Conservation (phyloP, 805 yeast species). For the Isabelozyma pseudorhagii region DNA sequence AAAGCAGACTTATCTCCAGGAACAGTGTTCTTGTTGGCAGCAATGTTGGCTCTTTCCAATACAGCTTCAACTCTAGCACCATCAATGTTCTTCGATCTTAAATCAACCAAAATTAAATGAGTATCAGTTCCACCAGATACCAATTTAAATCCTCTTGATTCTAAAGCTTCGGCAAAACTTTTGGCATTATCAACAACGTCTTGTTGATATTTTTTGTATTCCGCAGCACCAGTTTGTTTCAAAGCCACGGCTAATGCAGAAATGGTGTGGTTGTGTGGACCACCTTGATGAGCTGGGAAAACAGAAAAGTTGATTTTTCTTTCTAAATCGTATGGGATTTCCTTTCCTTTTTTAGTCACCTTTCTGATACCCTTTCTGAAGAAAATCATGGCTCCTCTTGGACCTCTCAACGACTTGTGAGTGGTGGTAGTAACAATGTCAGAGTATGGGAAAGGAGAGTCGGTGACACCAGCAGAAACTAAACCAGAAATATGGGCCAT, state of each 20-base stretch:
- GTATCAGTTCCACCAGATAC: slow-evolving; percentile 97
- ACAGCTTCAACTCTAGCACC: slow-evolving; percentile 97
- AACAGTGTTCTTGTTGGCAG: slow-evolving; percentile 94
- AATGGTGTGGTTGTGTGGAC: slow-evolving; percentile 99
- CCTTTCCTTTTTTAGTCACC: slow-evolving; percentile 89
- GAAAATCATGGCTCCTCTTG: slow-evolving; percentile 99
- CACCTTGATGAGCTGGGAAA: slow-evolving; percentile 99
- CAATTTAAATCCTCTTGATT: slow-evolving; percentile 67
- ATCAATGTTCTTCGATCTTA: slow-evolving; percentile 86
- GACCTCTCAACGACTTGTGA: slow-evolving; percentile 98
- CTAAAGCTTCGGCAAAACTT: slow-evolving; percentile 73
- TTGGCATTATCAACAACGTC: slow-evolving; percentile 88
- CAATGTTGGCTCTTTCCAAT: slow-evolving; percentile 91
- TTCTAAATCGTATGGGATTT: slow-evolving; percentile 86
- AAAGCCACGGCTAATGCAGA: slow-evolving; percentile 96
- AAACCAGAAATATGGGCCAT: slow-evolving; percentile 99
- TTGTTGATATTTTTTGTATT: slow-evolving; percentile 84
- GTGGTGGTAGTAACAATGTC: slow-evolving; percentile 98
- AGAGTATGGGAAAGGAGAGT: slow-evolving; percentile 94
- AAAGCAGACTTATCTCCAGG: slow-evolving; percentile 97
- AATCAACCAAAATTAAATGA: slow-evolving; percentile 88
- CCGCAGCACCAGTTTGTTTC: slow-evolving; percentile 89
- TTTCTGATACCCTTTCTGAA: slow-evolving; percentile 94
- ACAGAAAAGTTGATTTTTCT: slow-evolving; percentile 95
- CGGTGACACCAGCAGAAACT: slow-evolving; percentile 92